A percentile compares a stretch with the other conserved stretches of the same genome.
Evolutionary conservation across 1,139 yeast species (phyloP).

Genomic region (Candida tropicalis): DNA sequence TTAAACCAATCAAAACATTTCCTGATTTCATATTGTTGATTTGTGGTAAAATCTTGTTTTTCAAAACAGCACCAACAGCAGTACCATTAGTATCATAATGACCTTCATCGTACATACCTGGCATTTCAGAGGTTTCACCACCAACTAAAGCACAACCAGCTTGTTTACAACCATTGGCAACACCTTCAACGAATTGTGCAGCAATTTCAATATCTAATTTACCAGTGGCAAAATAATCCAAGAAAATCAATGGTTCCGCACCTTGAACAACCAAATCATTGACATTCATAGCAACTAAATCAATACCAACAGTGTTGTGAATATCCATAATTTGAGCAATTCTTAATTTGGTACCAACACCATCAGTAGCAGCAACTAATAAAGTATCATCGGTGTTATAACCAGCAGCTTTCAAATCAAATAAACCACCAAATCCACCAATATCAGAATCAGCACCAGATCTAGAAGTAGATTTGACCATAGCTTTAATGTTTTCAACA

Average conservation of each 20-base stretch:
- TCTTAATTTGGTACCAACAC: constrained; percentile 96
- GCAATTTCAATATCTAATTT: constrained; percentile 84
- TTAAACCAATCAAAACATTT: constrained; percentile 81
- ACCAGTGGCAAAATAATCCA: constrained; percentile 97
- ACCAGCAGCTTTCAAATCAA: constrained; percentile 88
- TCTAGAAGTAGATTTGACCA: constrained; percentile 93
- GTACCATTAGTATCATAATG: constrained; percentile 99
- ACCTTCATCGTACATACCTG: constrained; percentile 94
- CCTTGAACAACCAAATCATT: constrained; percentile 98
- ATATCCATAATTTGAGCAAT: constrained; percentile 88
- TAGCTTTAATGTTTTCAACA: constrained; percentile 86
- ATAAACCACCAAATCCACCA: constrained; percentile 98
- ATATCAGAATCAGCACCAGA: constrained; percentile 97
- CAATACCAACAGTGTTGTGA: constrained; percentile 97
- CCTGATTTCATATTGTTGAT: constrained; percentile 69
- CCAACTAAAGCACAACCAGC: constrained; percentile 99
- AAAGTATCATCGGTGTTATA: constrained; percentile 75
- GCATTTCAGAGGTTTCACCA: constrained; percentile 99
- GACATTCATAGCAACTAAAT: constrained; percentile 98
- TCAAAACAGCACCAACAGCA: constrained; percentile 97
- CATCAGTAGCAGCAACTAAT: constrained; percentile 97
- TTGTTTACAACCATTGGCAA: constrained; percentile 92
- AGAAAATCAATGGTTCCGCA: constrained; percentile 94
- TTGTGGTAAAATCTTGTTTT: constrained; percentile 73
- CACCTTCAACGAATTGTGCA: constrained; percentile 89